Conservation (phyloP, 2,329 filamentous ascomycete genomes). For the Colletotrichum coccodes region DNA sequence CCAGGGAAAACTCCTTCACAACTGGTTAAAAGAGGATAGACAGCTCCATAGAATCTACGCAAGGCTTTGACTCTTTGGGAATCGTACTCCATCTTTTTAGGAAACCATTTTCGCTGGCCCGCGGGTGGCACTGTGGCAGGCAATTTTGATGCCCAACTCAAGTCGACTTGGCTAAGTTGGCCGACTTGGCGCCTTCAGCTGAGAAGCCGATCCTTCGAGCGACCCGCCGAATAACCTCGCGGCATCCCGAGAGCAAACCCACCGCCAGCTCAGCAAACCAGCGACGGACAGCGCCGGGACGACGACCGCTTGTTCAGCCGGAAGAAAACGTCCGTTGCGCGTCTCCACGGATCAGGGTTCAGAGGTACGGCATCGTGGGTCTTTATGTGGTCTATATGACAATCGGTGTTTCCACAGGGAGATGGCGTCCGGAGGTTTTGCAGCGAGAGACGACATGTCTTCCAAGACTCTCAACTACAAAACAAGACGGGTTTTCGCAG, state of each 20-base stretch:
- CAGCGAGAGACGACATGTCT: neutral
- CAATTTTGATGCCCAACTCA: neutral
- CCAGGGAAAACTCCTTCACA: neutral
- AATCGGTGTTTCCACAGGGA: neutral
- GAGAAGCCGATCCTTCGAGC: neutral
- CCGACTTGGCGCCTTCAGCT: neutral
- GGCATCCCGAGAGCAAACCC: neutral
- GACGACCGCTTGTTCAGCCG: neutral
- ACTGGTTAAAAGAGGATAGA: neutral
- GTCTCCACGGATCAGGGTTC: neutral
- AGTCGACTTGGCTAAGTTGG: no score
- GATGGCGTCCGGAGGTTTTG: neutral
- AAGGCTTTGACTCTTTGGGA: neutral
- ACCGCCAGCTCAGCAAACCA: neutral
- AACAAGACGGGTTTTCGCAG: neutral
- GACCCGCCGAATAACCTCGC: conserved; percentile 12
- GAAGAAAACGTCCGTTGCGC: conserved; percentile 7
- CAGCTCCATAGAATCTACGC: neutral
- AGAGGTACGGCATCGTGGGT: conserved; percentile 3
- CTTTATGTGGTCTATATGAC: neutral
- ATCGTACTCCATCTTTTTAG: neutral
- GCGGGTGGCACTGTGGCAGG: neutral
- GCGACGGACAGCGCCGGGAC: neutral
- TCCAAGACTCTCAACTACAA: neutral
- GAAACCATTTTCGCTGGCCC: neutral